Percentiles rank a stretch among this genome's conserved stretches.
These are phyloP conservation scores for Alternaria dauci DNA, from an alignment of 2,329 filamentous ascomycete genomes.

Conservation along the genomic window DNA sequence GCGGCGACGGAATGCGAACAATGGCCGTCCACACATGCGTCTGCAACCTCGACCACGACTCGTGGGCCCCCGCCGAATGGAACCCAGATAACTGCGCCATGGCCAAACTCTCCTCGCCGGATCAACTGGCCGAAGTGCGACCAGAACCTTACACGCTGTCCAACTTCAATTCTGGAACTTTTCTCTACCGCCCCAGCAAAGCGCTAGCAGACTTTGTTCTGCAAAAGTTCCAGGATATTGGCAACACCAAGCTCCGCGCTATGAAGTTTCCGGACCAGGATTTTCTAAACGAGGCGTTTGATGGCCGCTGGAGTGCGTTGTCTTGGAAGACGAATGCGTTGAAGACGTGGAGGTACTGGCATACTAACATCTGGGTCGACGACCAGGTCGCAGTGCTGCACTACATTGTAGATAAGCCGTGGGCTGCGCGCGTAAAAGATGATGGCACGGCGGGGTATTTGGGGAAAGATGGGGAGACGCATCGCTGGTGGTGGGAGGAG, in stretches of 20 bases:
- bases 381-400: constrained; percentile 59
- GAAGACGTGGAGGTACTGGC: constrained; percentile 64
- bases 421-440: constrained; percentile 54
- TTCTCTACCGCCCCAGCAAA: constrained; percentile 58
- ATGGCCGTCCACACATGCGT: constrained; percentile 62
- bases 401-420: constrained; percentile 66
- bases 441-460: constrained; percentile 59
- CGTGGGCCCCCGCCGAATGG: constrained; percentile 62
- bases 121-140: constrained; percentile 46
- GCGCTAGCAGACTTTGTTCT: constrained; percentile 53
- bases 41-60: constrained; percentile 61
- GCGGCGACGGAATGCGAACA: constrained; percentile 46
- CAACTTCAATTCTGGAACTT: constrained; percentile 62
- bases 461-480: constrained; percentile 61
- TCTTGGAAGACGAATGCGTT: constrained; percentile 63
- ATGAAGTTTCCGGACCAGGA: constrained; percentile 65
- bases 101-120: constrained; percentile 49
- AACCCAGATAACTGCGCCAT: constrained; percentile 59
- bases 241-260: constrained; percentile 45
- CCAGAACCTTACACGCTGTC: constrained; percentile 51
- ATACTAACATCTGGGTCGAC: constrained; percentile 60
- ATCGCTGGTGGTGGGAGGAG: constrained; percentile 63
- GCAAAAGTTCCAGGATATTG: constrained; percentile 51
- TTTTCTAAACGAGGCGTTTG: constrained; percentile 61
- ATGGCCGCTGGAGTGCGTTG: constrained; percentile 54